Base-by-base conservation (phyloP, 768 basidiomycete genomes). In the Phanerochaete sordida region DNA sequence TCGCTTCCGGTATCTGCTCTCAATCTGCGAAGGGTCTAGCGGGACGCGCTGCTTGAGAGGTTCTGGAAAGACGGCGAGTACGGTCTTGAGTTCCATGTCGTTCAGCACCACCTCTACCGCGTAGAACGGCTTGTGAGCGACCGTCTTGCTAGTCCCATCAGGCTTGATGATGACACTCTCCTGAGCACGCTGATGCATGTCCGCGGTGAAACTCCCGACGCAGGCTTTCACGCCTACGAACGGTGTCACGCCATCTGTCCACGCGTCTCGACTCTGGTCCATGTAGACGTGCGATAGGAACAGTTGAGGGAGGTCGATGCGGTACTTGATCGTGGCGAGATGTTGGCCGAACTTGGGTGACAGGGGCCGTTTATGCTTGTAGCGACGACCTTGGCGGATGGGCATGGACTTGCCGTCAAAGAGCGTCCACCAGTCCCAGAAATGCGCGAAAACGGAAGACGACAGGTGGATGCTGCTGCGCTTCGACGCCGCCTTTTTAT, bases 181-280 rank as follows among this genome's bases (percentile, higher is more conserved):
- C 74, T 95, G 90, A 62, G 90, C 88, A 53, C 94, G 81, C 73
- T 97, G 95, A 71, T 98, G 95, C 76, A 95, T 82, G 69, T 98
- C 95, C 47, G 90, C 92, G 63, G 90, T 87, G 69, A 97, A 86
- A 50, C 85, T 83, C 35, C 87, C 85, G 37, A 95, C 83, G 67
- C 86, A 81, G 19, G 85, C 91, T 71, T 98, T 98, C 37, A 95
- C 77, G 3, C 95, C 95, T 35, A 97, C 82, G 72, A 88, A 88
- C 13, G 86, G 84, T 2, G 88, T 87, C 45, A 87, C 81, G 9
- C 94, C 93, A 65, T 86, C 81, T 7, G 77, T 76, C 93, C 93
- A 95, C 24, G 90, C 88, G 60, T 91, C 86, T 70, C 84, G 76
- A 0, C 83, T 83, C 58, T 93, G 87, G 67, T 95, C 91, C 12